Percentiles rank a stretch among this genome's conserved stretches.
phyloP scores from a whole-genome alignment of 2,329 filamentous ascomycete species.

The Xylaria sp. region DNA sequence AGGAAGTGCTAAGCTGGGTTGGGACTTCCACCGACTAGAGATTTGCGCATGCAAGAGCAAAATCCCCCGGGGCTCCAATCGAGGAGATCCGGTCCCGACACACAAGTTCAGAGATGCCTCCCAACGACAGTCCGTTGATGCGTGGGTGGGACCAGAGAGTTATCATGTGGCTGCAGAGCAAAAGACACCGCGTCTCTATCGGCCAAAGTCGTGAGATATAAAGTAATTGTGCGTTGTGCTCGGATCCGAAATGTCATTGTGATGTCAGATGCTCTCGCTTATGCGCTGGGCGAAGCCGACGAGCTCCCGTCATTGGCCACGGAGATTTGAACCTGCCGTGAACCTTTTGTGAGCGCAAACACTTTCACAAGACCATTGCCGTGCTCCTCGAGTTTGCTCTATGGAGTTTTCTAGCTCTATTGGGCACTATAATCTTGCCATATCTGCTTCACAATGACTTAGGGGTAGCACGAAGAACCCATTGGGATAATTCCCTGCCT shows the following conservation, averaged over 20 bases:
- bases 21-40: constrained; percentile 1
- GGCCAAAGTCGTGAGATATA: constrained; percentile 4
- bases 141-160: constrained; percentile 18
- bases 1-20: constrained; percentile 10
- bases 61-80: constrained; percentile 9
- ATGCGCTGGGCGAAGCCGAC: constrained; percentile 5
- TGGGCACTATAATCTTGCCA: background rate
- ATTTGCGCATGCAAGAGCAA: constrained; percentile 15
- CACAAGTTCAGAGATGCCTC: background rate
- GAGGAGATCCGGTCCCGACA: background rate
- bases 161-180: constrained; percentile 14
- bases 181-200: constrained; percentile 7
- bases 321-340: background rate
- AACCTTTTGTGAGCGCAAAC: background rate
- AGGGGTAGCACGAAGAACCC: background rate
- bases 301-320: constrained; percentile 21
- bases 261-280: constrained; percentile 22
- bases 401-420: background rate
- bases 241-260: constrained; percentile 21
- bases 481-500: background rate
- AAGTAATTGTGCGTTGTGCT: constrained; percentile 8
- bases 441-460: background rate
- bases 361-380: background rate
- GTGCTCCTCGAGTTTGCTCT: background rate
- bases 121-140: constrained; percentile 12